A percentile compares a stretch with the other conserved stretches of the same genome.
phyloP scores from a whole-genome alignment of 352 stramenopile genomes.

The Phytopythium cucurbitacearum region DNA sequence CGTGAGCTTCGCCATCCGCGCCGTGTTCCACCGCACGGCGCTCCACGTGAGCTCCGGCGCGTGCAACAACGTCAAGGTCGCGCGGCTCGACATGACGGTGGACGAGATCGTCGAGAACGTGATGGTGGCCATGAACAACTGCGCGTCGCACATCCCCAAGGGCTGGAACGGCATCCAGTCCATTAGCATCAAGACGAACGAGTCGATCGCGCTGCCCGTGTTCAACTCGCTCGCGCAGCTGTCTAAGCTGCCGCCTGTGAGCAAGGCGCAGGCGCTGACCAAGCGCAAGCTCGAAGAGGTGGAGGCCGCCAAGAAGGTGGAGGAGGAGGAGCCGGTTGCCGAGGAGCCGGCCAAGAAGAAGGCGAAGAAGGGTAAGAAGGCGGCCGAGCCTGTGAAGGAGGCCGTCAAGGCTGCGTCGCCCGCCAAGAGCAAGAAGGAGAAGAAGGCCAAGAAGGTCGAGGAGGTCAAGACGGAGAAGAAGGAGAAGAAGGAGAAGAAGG shows the following conservation, averaged over 20 bases:
- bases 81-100: slow-evolving; percentile 47
- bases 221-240: slow-evolving; percentile 80
- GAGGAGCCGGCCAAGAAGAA: slow-evolving; percentile 15
- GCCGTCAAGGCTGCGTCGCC: slow-evolving; percentile 11
- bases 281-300: slow-evolving; percentile 69
- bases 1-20: slow-evolving; percentile 37
- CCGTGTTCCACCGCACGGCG: slow-evolving; percentile 63
- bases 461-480: slow-evolving; percentile 9
- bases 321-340: slow-evolving; percentile 5
- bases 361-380: slow-evolving; percentile 15
- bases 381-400: slow-evolving; percentile 10
- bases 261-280: slow-evolving; percentile 43
- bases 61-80: slow-evolving; percentile 89
- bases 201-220: slow-evolving; percentile 87
- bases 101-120: slow-evolving; percentile 79
- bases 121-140: slow-evolving; percentile 67
- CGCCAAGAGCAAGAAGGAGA: slow-evolving; percentile 15
- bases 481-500: slow-evolving; percentile 4
- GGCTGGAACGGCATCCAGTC: slow-evolving; percentile 91
- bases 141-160: slow-evolving; percentile 76
- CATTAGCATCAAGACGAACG: slow-evolving; percentile 88
- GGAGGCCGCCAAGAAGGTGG: slow-evolving; percentile 16
- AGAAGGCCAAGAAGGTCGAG: slow-evolving; percentile 14
- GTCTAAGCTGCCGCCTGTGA: slow-evolving; percentile 53
- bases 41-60: slow-evolving; percentile 83